Evolutionary conservation across 805 yeast species (phyloP), one percentile per base, ranked within the genome.

Genomic region (Yamadazyma akitaensis): DNA sequence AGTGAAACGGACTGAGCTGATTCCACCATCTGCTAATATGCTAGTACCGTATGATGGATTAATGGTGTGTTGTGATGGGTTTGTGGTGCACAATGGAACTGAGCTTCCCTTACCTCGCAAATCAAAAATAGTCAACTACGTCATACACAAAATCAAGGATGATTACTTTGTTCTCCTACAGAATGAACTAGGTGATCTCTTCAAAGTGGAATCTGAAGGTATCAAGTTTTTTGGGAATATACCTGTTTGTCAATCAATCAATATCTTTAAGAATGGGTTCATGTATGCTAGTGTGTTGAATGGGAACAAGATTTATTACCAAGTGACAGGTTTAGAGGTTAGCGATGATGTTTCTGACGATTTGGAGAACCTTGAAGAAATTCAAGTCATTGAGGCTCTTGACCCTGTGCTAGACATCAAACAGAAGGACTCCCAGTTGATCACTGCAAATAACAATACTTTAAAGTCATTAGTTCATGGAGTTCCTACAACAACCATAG

Each of bases 191-290:
- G 97, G 97, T 16, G 96, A 88, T 58, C 47, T 88, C 3, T 86
- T 81, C 67, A 90, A 88, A 59, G 59, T 83, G 8, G 76, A 73
- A 24, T 68, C 69, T 13, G 75, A 76, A 40, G 68, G 63, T 11
- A 71, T 85, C 12, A 70, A 79, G 13, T 90, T 85, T 57, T 91
- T 92, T 63, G 97, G 88, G 58, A 76, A 96, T 0, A 73, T 88
- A 31, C 86, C 90, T 1, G 61, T 75, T 1, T 76, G 86, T 21
- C 69, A 72, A 17, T 60, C 75, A 5, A 55, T 92, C 11, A 68
- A 75, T 34, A 79, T 92, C 36, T 73, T 90, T 51, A 84, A 77
- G 52, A 76, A 86, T 6, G 99, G 98, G 0, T 85, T 81, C 53
- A 56, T 92, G 32, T 87, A 80, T 60, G 85, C 84, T 1, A 82